Conservation (phyloP, 768 basidiomycete genomes). For the Boletellus ananiceps region DNA sequence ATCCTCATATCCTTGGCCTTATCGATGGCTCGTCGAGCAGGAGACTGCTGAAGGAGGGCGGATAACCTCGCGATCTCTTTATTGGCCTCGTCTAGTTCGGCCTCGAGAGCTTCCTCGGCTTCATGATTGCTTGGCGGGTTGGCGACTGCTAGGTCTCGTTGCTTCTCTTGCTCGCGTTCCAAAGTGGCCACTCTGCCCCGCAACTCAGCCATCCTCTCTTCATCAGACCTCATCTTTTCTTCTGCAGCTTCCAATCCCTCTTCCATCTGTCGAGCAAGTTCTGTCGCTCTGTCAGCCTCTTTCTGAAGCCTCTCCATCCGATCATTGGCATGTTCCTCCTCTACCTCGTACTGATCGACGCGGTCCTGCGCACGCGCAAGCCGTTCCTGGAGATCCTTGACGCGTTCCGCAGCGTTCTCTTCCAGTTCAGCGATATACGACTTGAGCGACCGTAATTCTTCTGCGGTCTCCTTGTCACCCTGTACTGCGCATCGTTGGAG, state of each 20-base stretch:
- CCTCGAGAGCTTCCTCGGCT: slow-evolving; percentile 57
- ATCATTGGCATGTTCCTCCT: slow-evolving; percentile 46
- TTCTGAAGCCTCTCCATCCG: slow-evolving; percentile 49
- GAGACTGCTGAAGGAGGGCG: slow-evolving; percentile 65
- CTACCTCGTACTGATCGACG: slow-evolving; percentile 39
- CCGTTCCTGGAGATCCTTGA: slow-evolving; percentile 55
- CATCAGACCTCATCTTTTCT: slow-evolving; percentile 61
- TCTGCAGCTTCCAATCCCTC: slow-evolving; percentile 73
- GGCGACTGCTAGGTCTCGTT: slow-evolving; percentile 23
- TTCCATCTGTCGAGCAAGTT: slow-evolving; percentile 65
- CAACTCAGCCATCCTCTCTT: slow-evolving; percentile 47
- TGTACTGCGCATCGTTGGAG: slow-evolving; percentile 24
- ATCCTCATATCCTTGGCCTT: slow-evolving; percentile 73
- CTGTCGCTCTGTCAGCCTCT: slow-evolving; percentile 48
- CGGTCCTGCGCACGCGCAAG: slow-evolving; percentile 44
- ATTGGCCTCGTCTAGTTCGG: slow-evolving; percentile 72
- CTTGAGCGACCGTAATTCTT: slow-evolving; percentile 40
- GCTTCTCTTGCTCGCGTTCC: slow-evolving; percentile 53
- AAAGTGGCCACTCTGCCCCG: slow-evolving; percentile 47
- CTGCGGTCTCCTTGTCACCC: slow-evolving; percentile 21
- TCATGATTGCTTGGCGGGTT: slow-evolving; percentile 42
- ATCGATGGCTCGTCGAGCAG: slow-evolving; percentile 72
- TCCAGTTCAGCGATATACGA: slow-evolving; percentile 56
- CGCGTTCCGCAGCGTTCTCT: slow-evolving; percentile 46
- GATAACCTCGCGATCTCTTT: slow-evolving; percentile 68